Evolutionary conservation across 371 early-diverging fungal genomes (phyloP).

Genomic region (Gilbertella persicaria): DNA sequence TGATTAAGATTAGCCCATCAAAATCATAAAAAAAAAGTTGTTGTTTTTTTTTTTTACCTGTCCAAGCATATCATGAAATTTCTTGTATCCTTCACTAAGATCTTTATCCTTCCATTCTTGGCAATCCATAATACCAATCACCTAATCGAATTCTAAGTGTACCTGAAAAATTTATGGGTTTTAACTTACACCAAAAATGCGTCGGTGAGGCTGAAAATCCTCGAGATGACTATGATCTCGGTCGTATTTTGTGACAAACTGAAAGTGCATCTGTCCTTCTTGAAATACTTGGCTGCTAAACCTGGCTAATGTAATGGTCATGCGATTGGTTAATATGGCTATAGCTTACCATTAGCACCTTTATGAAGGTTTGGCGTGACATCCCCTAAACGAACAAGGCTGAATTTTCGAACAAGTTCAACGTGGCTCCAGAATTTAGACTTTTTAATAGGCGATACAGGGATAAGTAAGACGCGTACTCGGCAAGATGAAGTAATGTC

Average conservation of each 20-base stretch:
- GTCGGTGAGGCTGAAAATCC: slow-evolving; percentile 78
- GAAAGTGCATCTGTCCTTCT: slow-evolving; percentile 78
- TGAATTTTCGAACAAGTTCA: slow-evolving; percentile 63
- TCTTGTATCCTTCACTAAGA: slow-evolving; percentile 64
- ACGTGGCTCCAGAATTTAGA: slow-evolving; percentile 72
- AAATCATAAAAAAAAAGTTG: neutral
- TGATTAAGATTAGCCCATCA: neutral
- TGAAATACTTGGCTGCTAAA: slow-evolving; percentile 46
- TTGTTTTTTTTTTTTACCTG: slow-evolving; percentile 47
- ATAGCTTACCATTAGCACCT: slow-evolving; percentile 47
- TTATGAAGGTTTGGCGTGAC: slow-evolving; percentile 63
- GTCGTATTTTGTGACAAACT: slow-evolving; percentile 71
- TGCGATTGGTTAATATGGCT: neutral
- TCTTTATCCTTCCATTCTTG: slow-evolving; percentile 68
- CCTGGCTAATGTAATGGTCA: slow-evolving; percentile 11
- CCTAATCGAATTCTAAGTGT: slow-evolving; percentile 28
- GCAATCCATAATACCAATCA: slow-evolving; percentile 85
- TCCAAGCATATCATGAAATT: slow-evolving; percentile 65
- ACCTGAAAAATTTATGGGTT: neutral
- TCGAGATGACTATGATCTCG: slow-evolving; percentile 68
- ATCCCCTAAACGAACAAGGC: slow-evolving; percentile 58
- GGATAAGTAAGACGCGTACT: slow-evolving; percentile 74
- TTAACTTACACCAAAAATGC: slow-evolving; percentile 71
- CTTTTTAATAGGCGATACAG: slow-evolving; percentile 73
- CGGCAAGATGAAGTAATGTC: slow-evolving; percentile 65